These are phyloP conservation scores for Rhodotorula sp. DNA, from an alignment of 1,284 basidiomycete genomes.

Conservation along the genomic window DNA sequence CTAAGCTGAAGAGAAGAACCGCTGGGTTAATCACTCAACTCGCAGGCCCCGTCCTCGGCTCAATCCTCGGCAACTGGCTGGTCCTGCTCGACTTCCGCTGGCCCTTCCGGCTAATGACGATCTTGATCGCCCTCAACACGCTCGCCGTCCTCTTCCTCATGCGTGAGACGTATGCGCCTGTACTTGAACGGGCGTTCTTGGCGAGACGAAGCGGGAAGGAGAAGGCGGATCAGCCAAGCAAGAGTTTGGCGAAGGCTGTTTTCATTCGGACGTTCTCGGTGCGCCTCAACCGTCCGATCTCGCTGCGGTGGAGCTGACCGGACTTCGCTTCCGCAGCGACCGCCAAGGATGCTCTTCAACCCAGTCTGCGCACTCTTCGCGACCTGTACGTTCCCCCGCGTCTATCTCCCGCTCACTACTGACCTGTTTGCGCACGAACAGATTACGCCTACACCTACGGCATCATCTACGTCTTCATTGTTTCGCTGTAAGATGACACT, in stretches of 20 bases:
- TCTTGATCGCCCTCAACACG: slow-evolving; percentile 46
- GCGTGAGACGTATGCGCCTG: slow-evolving; percentile 50
- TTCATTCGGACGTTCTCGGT: slow-evolving; percentile 10
- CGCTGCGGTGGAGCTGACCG: slow-evolving; percentile 12
- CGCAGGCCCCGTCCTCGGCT: slow-evolving; percentile 46
- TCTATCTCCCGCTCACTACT: not conserved
- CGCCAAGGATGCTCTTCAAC: slow-evolving; percentile 49
- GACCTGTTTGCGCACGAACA: slow-evolving; percentile 28
- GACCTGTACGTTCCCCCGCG: not conserved
- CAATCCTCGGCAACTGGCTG: slow-evolving; percentile 49
- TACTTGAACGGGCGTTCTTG: slow-evolving; percentile 26
- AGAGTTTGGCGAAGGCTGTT: not conserved
- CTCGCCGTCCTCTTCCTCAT: slow-evolving; percentile 43
- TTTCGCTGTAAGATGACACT: slow-evolving; percentile 41
- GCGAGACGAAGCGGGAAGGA: not conserved
- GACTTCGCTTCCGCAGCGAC: slow-evolving; percentile 47
- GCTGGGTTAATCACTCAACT: not conserved
- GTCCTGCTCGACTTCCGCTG: slow-evolving; percentile 46
- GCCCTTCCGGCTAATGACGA: slow-evolving; percentile 48
- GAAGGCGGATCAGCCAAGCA: not conserved
- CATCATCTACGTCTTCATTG: slow-evolving; percentile 52
- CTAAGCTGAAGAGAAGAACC: no score
- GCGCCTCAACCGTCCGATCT: fast-evolving
- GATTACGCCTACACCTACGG: slow-evolving; percentile 55
- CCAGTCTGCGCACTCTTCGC: slow-evolving; percentile 51